A percentile compares a stretch with the other conserved stretches of the same genome.
phyloP scores from a whole-genome alignment of 83 land plant genomes.

The Thuja plicata region DNA sequence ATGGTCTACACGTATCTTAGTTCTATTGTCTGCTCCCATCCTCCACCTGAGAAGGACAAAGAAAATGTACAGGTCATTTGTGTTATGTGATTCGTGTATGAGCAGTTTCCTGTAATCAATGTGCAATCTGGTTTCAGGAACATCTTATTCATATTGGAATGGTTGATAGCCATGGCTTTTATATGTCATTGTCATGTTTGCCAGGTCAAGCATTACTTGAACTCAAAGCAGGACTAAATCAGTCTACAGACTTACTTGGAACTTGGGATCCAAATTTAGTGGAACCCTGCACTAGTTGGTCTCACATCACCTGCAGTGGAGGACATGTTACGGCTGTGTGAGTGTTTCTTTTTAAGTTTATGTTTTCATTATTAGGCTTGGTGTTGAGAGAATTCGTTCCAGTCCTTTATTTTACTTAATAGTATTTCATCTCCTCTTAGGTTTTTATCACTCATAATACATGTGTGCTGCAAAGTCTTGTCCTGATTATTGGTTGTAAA shows the following conservation, averaged over 20 bases:
- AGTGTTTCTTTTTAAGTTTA: not conserved
- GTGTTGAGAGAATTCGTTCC: not conserved
- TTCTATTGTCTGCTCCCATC: not conserved
- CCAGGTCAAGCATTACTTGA: conserved; percentile 11
- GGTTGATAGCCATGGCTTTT: not conserved
- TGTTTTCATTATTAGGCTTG: not conserved
- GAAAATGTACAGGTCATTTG: not conserved
- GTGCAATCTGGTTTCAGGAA: not conserved
- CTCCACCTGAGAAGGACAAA: not conserved
- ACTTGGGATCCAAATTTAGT: not conserved
- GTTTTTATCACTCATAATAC: not conserved
- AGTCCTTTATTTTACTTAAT: not conserved
- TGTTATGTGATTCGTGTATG: not conserved
- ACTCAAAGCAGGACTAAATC: not conserved
- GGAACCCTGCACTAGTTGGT: conserved; percentile 8
- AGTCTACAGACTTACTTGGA: not conserved
- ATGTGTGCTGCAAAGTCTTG: not conserved
- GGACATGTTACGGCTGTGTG: not conserved
- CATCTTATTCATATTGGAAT: not conserved
- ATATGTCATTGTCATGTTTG: not conserved
- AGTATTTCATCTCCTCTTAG: not conserved
- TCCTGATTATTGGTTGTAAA: not conserved
- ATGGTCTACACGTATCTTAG: not conserved
- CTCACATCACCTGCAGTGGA: not conserved
- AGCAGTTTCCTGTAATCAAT: not conserved